Conservation (phyloP, 108 stramenopile species). For the Aureococcus anophagefferens region DNA sequence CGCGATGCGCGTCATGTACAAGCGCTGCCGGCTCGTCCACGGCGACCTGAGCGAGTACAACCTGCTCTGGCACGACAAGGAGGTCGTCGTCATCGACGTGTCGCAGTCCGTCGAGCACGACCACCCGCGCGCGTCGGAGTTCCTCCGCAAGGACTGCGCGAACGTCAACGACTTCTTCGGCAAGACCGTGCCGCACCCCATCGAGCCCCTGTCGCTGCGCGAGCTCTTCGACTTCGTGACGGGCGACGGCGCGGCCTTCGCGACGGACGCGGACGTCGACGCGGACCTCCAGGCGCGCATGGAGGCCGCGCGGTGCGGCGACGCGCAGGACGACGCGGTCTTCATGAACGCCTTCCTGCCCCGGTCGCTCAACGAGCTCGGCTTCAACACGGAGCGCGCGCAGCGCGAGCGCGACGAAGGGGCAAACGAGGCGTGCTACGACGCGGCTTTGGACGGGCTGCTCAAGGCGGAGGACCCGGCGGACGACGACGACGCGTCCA, state of each 20-base stretch:
- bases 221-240: constrained; percentile 79
- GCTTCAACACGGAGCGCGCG: not conserved
- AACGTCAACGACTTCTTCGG: constrained; percentile 94
- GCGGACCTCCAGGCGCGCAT: constrained; percentile 56
- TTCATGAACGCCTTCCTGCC: constrained; percentile 83
- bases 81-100: constrained; percentile 91
- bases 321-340: constrained; percentile 70
- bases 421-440: constrained; percentile 18
- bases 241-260: constrained; percentile 17
- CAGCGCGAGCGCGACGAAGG: not conserved
- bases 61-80: constrained; percentile 80
- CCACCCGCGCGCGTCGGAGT: constrained; percentile 90
- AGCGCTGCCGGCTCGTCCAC: constrained; percentile 79
- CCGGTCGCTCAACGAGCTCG: constrained; percentile 71
- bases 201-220: constrained; percentile 71
- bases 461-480: not conserved
- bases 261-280: constrained; percentile 44
- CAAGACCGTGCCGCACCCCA: constrained; percentile 31
- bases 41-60: constrained; percentile 80
- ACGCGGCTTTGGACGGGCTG: not conserved
- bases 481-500: constrained; percentile 11
- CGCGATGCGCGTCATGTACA: constrained; percentile 77
- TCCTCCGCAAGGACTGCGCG: constrained; percentile 83
- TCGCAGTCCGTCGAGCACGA: constrained; percentile 90
- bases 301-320: constrained; percentile 43